These are phyloP conservation scores for Byssothecium circinans DNA, from an alignment of 2,329 filamentous ascomycete genomes.

Conservation along the genomic window DNA sequence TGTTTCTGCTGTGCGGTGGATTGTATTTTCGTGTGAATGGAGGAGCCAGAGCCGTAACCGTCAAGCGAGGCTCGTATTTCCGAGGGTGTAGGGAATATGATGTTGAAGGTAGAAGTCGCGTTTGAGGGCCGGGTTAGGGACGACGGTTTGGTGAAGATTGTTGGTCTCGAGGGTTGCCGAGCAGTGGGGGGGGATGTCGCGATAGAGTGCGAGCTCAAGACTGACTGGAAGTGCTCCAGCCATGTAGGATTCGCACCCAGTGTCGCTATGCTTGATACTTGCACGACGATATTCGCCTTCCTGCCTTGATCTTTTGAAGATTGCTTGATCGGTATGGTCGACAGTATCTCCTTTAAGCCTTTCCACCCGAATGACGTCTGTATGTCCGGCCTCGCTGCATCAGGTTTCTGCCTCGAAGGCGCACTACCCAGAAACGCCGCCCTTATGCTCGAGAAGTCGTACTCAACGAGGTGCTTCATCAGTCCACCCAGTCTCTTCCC, in stretches of 20 bases:
- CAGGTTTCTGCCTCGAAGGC: conserved; percentile 65
- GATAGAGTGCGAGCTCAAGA: conserved; percentile 22
- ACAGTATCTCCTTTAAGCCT: conserved; percentile 63
- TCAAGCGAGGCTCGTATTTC: conserved; percentile 77
- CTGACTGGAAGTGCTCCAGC: conserved; percentile 61
- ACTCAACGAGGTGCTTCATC: conserved; percentile 57
- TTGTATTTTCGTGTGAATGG: conserved; percentile 80
- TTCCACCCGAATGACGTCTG: conserved; percentile 76
- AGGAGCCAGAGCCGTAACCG: conserved; percentile 75
- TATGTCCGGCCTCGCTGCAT: conserved; percentile 45
- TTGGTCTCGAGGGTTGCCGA: conserved; percentile 9
- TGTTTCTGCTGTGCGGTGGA: conserved; percentile 72
- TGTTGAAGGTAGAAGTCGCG: conserved; percentile 58
- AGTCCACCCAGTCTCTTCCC: conserved; percentile 60
- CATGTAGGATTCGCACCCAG: conserved; percentile 71
- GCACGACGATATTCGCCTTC: conserved; percentile 52
- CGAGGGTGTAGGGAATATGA: conserved; percentile 79
- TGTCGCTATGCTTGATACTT: conserved; percentile 82
- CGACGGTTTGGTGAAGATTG: conserved; percentile 15
- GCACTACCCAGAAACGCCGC: conserved; percentile 78
- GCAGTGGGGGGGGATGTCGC: neutral
- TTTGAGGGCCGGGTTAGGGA: too few relatives aligned
- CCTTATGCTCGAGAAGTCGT: conserved; percentile 70
- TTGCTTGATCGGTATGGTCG: conserved; percentile 44
- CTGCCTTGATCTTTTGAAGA: conserved; percentile 31